phyloP scores from a whole-genome alignment of 2,329 filamentous ascomycete genomes.

The Fusarium euwallaceae region DNA sequence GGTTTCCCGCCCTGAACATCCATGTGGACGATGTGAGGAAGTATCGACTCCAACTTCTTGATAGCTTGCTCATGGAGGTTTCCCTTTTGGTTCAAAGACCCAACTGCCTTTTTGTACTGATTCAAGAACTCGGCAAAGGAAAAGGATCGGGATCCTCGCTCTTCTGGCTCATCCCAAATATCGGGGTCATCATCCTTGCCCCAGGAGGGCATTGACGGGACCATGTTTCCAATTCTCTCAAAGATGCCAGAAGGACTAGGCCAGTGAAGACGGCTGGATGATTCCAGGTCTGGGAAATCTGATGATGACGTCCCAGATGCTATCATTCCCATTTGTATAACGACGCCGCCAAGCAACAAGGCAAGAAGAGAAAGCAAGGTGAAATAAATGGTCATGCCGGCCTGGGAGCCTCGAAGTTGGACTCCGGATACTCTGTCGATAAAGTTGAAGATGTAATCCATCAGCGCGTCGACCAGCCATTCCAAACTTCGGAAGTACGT shows the following conservation, averaged over 20 bases:
- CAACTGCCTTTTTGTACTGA: conserved; percentile 49
- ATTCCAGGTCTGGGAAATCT: conserved; percentile 9
- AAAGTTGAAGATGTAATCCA: conserved; percentile 35
- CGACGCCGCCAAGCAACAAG: conserved; percentile 8
- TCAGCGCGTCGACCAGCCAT: conserved; percentile 40
- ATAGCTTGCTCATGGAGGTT: conserved; percentile 55
- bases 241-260: conserved; percentile 28
- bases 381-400: not conserved
- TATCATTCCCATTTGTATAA: not conserved
- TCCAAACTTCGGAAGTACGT: conserved; percentile 48
- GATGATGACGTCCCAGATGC: conserved; percentile 12
- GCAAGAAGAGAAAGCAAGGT: conserved; percentile 1
- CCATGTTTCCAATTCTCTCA: conserved; percentile 36
- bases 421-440: conserved; percentile 30
- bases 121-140: conserved; percentile 41
- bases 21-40: conserved; percentile 71
- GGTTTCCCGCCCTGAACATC: conserved; percentile 64
- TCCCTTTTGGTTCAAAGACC: conserved; percentile 46
- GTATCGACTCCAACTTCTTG: conserved; percentile 59
- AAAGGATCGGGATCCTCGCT: conserved; percentile 26
- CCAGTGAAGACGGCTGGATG: conserved; percentile 16
- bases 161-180: conserved; percentile 32
- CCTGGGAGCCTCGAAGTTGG: conserved; percentile 1
- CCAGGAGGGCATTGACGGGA: conserved; percentile 48
- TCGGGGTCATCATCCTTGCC: conserved; percentile 32